Percentiles rank a stretch among this genome's conserved stretches.
These are phyloP conservation scores for Apophysomyces sp. DNA, from an alignment of 371 early-diverging fungal genomes.

Conservation along the genomic window DNA sequence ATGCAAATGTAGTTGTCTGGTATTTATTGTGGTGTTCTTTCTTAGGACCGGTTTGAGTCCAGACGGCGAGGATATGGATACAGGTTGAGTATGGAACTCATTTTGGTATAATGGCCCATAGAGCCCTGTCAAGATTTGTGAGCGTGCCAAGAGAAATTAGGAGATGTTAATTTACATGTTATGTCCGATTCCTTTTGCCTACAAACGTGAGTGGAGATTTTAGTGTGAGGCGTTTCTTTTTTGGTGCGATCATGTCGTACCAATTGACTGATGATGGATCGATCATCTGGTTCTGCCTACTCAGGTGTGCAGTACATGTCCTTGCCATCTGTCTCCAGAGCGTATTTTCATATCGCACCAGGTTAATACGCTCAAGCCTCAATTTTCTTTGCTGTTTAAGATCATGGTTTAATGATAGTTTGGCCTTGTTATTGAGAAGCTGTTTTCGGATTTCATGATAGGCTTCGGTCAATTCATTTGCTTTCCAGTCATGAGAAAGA, in stretches of 20 bases:
- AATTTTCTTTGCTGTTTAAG: not conserved
- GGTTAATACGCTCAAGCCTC: constrained; percentile 18
- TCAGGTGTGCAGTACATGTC: constrained; percentile 11
- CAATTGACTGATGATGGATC: constrained; percentile 24
- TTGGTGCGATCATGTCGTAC: constrained; percentile 4
- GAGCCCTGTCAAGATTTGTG: constrained; percentile 13
- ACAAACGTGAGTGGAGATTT: not conserved
- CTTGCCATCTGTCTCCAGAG: constrained; percentile 43
- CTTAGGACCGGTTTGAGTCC: not conserved
- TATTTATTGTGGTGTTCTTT: not conserved
- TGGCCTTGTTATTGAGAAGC: not conserved
- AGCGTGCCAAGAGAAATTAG: not conserved
- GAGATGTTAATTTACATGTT: constrained; percentile 17
- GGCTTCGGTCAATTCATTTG: constrained; percentile 10
- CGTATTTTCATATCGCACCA: constrained; percentile 34
- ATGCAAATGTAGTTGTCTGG: not conserved
- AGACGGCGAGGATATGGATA: not conserved
- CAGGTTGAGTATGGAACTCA: not conserved
- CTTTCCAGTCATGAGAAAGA: constrained; percentile 16
- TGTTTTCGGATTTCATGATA: constrained; percentile 14
- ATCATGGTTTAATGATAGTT: not conserved
- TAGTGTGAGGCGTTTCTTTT: not conserved
- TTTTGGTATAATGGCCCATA: constrained; percentile 21
- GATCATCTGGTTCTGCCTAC: constrained; percentile 12
- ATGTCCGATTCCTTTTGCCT: constrained; percentile 42